Evolutionary conservation across 192 early-diverging fungal genomes (phyloP).

Genomic region (Chytriomyces sp.): DNA sequence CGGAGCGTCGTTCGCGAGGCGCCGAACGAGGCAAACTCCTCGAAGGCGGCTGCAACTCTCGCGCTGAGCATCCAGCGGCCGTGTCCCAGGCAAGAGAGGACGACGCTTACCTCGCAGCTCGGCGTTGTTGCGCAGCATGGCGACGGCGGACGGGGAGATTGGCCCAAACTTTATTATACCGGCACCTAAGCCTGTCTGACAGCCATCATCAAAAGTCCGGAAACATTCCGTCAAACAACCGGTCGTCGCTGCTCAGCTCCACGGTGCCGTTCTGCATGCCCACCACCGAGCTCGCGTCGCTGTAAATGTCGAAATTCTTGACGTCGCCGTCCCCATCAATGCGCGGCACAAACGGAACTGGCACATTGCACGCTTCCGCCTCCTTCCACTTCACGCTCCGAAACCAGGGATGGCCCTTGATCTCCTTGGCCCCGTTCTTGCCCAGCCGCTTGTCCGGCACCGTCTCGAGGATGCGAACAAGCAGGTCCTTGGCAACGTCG

Average conservation of each 20-base stretch:
- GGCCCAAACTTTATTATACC: neutral
- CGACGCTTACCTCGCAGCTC: neutral
- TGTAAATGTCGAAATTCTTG: slow-evolving; percentile 42
- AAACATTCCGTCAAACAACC: slow-evolving; percentile 29
- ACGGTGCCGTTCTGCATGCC: slow-evolving; percentile 23
- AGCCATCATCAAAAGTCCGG: slow-evolving; percentile 29
- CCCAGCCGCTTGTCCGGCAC: slow-evolving; percentile 32
- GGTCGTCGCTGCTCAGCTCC: slow-evolving; percentile 20
- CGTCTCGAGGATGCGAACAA: slow-evolving; percentile 17
- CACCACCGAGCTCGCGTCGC: slow-evolving; percentile 30
- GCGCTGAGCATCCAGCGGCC: too few species aligned
- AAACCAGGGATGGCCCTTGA: slow-evolving; percentile 41
- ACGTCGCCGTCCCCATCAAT: slow-evolving; percentile 39
- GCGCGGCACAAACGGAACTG: slow-evolving; percentile 38
- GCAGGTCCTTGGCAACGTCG: slow-evolving; percentile 19
- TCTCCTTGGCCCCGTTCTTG: slow-evolving; percentile 36
- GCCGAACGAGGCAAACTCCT: slow-evolving; percentile 27
- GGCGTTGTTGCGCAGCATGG: neutral
- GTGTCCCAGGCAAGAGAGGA: too few species aligned
- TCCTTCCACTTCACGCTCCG: slow-evolving; percentile 29
- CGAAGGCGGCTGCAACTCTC: slow-evolving; percentile 20
- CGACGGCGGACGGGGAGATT: neutral
- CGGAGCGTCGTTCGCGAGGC: neutral
- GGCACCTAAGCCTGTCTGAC: neutral
- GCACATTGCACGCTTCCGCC: neutral